Evolutionary conservation across 345 rosid genomes (phyloP).

Genomic region (Cardamine occulta): DNA sequence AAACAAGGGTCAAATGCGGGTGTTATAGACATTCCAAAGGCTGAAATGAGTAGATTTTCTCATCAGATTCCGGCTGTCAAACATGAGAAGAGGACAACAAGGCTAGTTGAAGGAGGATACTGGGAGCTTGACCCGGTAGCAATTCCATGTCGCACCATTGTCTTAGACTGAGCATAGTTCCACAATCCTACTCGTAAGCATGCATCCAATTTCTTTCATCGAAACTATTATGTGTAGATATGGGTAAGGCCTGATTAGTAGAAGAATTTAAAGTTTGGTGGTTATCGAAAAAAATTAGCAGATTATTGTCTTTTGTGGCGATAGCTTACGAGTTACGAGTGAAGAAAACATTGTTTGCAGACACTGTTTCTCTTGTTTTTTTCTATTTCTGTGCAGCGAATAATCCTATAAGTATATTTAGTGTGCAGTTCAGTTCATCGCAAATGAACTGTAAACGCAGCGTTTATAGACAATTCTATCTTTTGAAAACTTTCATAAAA

Average conservation of each 20-base stretch:
- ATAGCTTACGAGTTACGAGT: not conserved
- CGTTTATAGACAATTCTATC: not conserved
- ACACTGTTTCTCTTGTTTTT: not conserved
- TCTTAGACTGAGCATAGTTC: conserved; percentile 27
- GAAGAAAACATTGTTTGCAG: conserved; percentile 7
- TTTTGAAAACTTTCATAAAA: not conserved
- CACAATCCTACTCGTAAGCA: not conserved
- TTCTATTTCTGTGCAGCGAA: not conserved
- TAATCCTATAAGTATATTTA: not conserved
- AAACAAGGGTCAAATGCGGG: conserved; percentile 40
- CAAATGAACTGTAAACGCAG: not conserved
- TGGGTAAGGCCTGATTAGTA: not conserved
- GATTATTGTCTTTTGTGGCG: not conserved
- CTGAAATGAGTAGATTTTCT: conserved; percentile 55
- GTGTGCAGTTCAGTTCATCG: not conserved
- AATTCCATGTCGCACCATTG: conserved; percentile 43
- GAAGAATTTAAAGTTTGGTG: not conserved
- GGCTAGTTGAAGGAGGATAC: conserved; percentile 21
- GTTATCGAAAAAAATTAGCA: not conserved
- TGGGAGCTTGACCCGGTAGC: conserved; percentile 63
- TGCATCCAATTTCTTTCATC: conserved; percentile 2
- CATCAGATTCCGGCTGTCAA: conserved; percentile 58
- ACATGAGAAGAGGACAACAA: conserved; percentile 34
- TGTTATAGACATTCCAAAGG: conserved; percentile 43
- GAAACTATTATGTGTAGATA: conserved; percentile 27